Base-by-base conservation (phyloP, 2,329 filamentous ascomycete genomes). In the Tolypocladium endophyticum region DNA sequence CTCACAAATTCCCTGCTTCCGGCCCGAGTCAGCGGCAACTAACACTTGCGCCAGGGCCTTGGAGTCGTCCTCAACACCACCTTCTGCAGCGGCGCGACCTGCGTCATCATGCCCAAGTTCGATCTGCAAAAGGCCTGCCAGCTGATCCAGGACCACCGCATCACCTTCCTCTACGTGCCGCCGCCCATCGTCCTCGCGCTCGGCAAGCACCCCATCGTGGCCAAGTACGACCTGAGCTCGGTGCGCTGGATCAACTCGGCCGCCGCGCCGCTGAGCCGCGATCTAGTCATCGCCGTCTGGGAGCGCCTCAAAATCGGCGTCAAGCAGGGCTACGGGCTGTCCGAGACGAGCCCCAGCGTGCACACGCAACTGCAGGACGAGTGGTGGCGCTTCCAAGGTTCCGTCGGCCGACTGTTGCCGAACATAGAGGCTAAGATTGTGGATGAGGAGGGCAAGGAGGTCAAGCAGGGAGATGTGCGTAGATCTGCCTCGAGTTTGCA, bases 291-390 rank as follows among this genome's bases (percentile, higher is more conserved):
- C 59, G 82, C 85, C 11, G 83, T 94, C 3, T 89, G 90, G 78
- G 74, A 82, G 25, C 84, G 92, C 9, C 83, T 94, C 61, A 85
- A 85, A 57, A 80, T 95, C 25, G 87, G 87, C 2, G 85, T 96
- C 62, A 97, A 96, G 78, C 93, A 97, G 74, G 92, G 90, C 23
- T 97, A 96, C 69, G 93, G 93, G 0, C 80, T 97, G 6, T 91
- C 87, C 6, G 93, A 97, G 76, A 95, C 91, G 18, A 87, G 87
- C 33, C 92, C 92, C 0, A 88, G 86, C 0, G 89, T 90, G 0
- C 87, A 91, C 66, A 84, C 84, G 12, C 90, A 92, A 73, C 76
- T 81, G 9, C 87, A 89, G 78, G 82, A 85, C 41, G 87, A 90
- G 65, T 97, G 92, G 90, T 77, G 85, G 62, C 85, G 81, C 56